phyloP scores from a whole-genome alignment of 805 yeast species.

The Kuraishia hungarica region DNA sequence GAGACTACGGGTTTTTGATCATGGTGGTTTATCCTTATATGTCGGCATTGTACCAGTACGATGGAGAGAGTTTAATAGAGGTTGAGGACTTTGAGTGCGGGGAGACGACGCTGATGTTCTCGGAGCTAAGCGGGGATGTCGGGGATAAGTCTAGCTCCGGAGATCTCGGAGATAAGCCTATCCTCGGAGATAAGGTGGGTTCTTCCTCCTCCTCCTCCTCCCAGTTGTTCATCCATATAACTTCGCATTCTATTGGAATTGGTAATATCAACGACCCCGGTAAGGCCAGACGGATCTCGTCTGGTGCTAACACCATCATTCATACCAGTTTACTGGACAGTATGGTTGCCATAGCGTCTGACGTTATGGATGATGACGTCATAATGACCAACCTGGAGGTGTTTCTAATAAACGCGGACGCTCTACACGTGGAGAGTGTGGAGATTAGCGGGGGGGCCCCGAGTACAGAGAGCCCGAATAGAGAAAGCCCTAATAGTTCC shows the following conservation, averaged over 20 bases:
- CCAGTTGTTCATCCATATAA: neutral
- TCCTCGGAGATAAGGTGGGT: too few species aligned
- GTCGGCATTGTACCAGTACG: neutral
- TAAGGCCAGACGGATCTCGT: conserved; percentile 1
- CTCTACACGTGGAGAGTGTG: conserved; percentile 9
- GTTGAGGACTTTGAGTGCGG: neutral
- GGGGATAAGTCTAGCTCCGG: too few species aligned
- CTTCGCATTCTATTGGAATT: conserved; percentile 5
- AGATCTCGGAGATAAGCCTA: too few species aligned
- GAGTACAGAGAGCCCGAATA: too few species aligned
- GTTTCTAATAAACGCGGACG: conserved; percentile 4
- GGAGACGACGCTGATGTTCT: neutral
- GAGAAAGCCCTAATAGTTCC: too few species aligned
- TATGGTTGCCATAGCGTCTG: conserved; percentile 11
- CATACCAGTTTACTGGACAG: conserved; percentile 8
- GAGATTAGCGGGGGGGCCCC: too few species aligned
- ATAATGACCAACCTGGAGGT: conserved; percentile 9
- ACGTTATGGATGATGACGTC: conserved; percentile 3
- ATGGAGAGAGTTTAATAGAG: neutral
- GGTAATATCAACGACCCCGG: conserved; percentile 9
- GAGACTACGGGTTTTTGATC: neutral
- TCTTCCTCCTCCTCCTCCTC: neutral
- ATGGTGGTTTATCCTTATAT: neutral
- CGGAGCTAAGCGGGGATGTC: neutral
- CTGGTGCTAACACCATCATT: conserved; percentile 10